Base-by-base conservation (phyloP, 176 grass and related monocot genomes). In the Musa schizocarpa region DNA sequence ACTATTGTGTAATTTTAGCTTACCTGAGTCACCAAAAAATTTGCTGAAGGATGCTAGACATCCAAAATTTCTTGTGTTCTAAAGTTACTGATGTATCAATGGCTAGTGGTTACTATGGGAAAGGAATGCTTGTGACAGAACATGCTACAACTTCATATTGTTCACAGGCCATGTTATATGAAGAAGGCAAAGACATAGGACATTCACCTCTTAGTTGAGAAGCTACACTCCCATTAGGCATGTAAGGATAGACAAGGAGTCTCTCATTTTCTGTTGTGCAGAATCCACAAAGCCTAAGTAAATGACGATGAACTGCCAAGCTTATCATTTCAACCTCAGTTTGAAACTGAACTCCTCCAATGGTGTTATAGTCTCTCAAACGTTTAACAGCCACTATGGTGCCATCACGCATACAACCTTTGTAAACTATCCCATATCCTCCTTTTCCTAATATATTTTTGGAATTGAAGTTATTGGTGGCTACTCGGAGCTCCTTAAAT, bases 241-340 rank as follows among this genome's bases (percentile, higher is more conserved):
- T 88, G 83, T 83, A 96, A 72, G 93, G 89, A 78, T 92, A 96
- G 63, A 90, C 82, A 65, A 96, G 93, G 51, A 96, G 53, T 59
- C 87, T 87, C 70, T 92, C 90, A 65, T 85, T 85, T 69, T 92
- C 75, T 34, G 82, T 77, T 14, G 75, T 74, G 68, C 93, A 92
- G 52, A 88, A 90, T 9, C 89, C 93, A 29, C 63, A 49, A 29
- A 96, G 87, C 78, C 68, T 79, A 69, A 96, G 85, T 56, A 96
- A 82, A 88, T 96, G 90, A 20, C 82, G 83, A 58, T 96, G 93
- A 58, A 86, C 87, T 68, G 86, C 86, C 74, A 92, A 86, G 66
- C 93, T 96, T 72, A 90, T 86, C 49, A 96, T 89, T 74, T 96
- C 90, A 65, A 96, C 83, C 76, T 96, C 93, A 56, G 83, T 92